A percentile compares a stretch with the other conserved stretches of the same genome.
These are phyloP conservation scores for Echites panduratus DNA, from an alignment of 257 asterid genomes.

Conservation along the genomic window DNA sequence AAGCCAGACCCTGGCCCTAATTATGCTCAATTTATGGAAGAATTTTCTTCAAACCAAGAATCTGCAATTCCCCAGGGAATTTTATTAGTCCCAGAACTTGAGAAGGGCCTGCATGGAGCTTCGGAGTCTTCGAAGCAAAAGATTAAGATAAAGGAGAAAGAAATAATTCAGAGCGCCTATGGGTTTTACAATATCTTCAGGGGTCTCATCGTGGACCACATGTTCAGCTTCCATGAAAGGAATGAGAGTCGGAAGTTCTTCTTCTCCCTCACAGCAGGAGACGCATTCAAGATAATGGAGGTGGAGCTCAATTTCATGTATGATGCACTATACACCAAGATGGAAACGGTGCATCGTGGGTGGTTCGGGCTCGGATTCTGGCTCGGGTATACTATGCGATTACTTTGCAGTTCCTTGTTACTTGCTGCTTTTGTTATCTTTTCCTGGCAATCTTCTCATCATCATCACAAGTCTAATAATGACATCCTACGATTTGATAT, in stretches of 20 bases:
- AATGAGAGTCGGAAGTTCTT: slow-evolving; percentile 11
- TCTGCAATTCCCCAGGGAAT: background rate
- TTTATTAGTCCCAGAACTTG: too few relatives aligned
- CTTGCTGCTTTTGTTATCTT: slow-evolving; percentile 2
- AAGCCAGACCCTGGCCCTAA: slow-evolving; percentile 15
- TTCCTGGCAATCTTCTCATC: background rate
- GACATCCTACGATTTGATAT: background rate
- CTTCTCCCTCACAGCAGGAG: background rate
- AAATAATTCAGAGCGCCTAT: background rate
- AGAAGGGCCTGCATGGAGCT: background rate
- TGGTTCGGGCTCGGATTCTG: background rate
- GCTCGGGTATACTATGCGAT: slow-evolving; percentile 3
- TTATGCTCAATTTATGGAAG: slow-evolving; percentile 27
- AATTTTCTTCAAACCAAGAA: slow-evolving; percentile 7
- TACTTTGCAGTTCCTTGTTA: slow-evolving; percentile 8
- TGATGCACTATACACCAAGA: slow-evolving; percentile 29
- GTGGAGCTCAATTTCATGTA: slow-evolving; percentile 31
- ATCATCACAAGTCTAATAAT: background rate
- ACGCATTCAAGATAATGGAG: slow-evolving; percentile 25
- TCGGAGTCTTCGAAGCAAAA: background rate
- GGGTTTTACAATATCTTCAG: slow-evolving; percentile 6
- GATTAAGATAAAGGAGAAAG: background rate
- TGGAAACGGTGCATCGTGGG: slow-evolving; percentile 6
- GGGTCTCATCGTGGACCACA: slow-evolving; percentile 24
- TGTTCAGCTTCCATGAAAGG: slow-evolving; percentile 20